Evolutionary conservation across 2,329 filamentous ascomycete genomes (phyloP).

Genomic region (Gaeumannomyces sp.): DNA sequence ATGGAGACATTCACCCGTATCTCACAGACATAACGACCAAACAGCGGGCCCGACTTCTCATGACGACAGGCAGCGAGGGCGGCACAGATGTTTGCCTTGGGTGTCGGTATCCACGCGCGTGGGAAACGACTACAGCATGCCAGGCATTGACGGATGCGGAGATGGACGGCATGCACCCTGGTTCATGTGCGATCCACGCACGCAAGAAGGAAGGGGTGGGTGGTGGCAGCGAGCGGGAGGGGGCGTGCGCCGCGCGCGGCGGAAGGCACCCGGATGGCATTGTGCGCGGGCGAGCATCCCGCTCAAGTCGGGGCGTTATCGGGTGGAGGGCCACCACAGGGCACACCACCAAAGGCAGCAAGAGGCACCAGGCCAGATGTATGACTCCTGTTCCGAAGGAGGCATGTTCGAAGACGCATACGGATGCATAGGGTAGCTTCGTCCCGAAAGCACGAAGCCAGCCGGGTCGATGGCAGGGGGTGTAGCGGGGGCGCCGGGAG

Average conservation of each 20-base stretch:
- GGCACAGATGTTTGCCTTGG: not conserved
- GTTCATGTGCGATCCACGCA: not conserved
- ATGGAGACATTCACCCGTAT: not conserved
- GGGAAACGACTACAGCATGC: not conserved
- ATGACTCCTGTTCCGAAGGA: not conserved
- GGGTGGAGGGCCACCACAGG: too few relatives aligned
- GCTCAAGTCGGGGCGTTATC: too few relatives aligned
- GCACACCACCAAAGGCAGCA: not conserved
- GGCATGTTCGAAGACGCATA: not conserved
- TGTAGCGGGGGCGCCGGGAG: not conserved
- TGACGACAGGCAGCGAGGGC: not conserved
- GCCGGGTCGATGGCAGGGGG: not conserved
- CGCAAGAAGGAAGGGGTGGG: not conserved
- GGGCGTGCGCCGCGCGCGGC: not conserved
- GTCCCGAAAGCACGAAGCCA: not conserved
- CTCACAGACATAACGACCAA: not conserved
- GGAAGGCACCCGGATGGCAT: not conserved
- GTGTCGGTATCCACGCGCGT: not conserved
- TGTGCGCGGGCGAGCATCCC: not conserved
- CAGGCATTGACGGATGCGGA: not conserved
- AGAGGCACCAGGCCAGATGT: not conserved
- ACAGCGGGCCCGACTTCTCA: not conserved
- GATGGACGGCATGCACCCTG: not conserved
- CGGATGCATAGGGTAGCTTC: not conserved
- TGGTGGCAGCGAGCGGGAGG: not conserved